phyloP scores from a whole-genome alignment of 2,329 filamentous ascomycete genomes.

The Alternaria atra region DNA sequence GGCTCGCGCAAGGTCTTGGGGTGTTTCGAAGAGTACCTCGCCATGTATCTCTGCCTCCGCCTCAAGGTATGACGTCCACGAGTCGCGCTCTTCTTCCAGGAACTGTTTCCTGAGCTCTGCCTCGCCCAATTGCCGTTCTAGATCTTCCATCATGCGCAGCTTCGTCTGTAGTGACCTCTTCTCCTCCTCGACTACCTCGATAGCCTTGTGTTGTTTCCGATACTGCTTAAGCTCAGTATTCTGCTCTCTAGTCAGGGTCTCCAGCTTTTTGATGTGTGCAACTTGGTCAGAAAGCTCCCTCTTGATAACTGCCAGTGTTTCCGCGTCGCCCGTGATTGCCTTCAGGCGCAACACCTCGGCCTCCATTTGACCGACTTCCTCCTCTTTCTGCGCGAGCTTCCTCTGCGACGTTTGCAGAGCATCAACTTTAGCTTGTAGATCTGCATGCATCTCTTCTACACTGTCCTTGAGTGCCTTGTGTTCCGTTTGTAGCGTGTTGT shows the following conservation, averaged over 20 bases:
- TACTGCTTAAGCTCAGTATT: constrained; percentile 80
- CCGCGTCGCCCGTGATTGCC: constrained; percentile 84
- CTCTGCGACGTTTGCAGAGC: constrained; percentile 70
- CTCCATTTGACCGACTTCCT: constrained; percentile 77
- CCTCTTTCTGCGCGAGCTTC: constrained; percentile 73
- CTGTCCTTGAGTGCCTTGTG: constrained; percentile 66
- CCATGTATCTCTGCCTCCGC: constrained; percentile 68
- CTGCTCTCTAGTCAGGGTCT: constrained; percentile 82
- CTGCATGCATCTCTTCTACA: constrained; percentile 68
- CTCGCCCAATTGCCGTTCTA: constrained; percentile 81
- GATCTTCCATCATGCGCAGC: constrained; percentile 74
- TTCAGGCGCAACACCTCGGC: constrained; percentile 84
- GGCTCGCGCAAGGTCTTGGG: constrained; percentile 85
- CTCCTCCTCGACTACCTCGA: constrained; percentile 94
- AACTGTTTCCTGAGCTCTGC: constrained; percentile 83
- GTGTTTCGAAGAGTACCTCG: constrained; percentile 81
- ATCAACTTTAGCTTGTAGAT: constrained; percentile 65
- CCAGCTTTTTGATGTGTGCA: constrained; percentile 84
- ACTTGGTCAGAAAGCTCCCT: constrained; percentile 91
- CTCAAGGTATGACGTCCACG: constrained; percentile 88
- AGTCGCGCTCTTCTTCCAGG: constrained; percentile 84
- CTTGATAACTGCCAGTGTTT: constrained; percentile 85
- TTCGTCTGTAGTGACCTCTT: constrained; percentile 83
- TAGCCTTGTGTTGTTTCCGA: constrained; percentile 82
- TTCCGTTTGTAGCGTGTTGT: constrained; percentile 69